A percentile compares a stretch with the other conserved stretches of the same genome.
These are phyloP conservation scores for Globisporangium cystogenes DNA, from an alignment of 352 stramenopile species.

Conservation along the genomic window DNA sequence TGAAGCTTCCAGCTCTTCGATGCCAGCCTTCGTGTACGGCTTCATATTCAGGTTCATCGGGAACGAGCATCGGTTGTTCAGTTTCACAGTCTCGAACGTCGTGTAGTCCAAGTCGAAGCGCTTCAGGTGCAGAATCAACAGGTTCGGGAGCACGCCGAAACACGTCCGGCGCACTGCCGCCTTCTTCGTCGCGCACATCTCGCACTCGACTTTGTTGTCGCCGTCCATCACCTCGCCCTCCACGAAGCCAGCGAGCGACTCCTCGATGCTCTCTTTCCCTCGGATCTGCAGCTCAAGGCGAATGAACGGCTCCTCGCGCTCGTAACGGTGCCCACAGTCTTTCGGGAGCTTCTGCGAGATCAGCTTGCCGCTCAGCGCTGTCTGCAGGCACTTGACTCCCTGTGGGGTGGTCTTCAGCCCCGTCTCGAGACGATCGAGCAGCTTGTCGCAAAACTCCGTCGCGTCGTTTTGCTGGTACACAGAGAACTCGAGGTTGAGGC, in stretches of 20 bases:
- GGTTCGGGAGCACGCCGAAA: conserved; percentile 93
- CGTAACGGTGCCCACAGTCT: conserved; percentile 90
- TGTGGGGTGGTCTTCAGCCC: conserved; percentile 90
- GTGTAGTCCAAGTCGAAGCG: conserved; percentile 99
- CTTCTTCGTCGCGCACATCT: conserved; percentile 97
- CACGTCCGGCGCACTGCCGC: conserved; percentile 94
- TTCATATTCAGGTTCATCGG: conserved; percentile 98
- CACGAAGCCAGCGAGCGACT: conserved; percentile 95
- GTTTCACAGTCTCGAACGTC: conserved; percentile 99
- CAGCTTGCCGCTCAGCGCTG: conserved; percentile 75
- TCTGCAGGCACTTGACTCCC: conserved; percentile 67
- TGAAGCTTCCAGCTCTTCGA: conserved; percentile 88
- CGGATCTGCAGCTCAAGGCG: conserved; percentile 97
- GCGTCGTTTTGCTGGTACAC: conserved; percentile 99
- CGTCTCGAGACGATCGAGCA: conserved; percentile 97
- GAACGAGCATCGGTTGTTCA: conserved; percentile 98
- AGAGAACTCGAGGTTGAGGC: conserved; percentile 88
- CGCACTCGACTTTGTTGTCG: conserved; percentile 98
- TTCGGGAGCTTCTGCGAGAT: conserved; percentile 89
- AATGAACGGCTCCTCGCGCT: conserved; percentile 96
- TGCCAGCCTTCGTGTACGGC: conserved; percentile 95
- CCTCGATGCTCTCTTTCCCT: conserved; percentile 97
- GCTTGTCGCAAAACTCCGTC: conserved; percentile 98
- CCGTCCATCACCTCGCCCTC: conserved; percentile 99
- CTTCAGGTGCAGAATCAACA: conserved; percentile 98